Base-by-base conservation (phyloP, 176 grass and related monocot genomes). In the Tillandsia leiboldiana region DNA sequence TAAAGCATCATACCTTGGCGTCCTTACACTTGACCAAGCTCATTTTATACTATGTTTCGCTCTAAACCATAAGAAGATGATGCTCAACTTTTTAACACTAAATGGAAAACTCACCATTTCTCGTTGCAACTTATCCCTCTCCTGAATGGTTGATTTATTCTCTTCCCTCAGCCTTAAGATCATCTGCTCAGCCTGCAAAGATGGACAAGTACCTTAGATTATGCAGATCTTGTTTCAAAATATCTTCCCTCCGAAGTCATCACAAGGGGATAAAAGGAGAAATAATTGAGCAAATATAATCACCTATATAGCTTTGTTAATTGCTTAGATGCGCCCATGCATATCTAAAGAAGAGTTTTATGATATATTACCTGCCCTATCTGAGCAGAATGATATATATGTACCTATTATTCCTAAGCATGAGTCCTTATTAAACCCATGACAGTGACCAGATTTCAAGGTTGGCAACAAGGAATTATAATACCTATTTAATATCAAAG, bases 111-210 rank as follows among this genome's bases (percentile, higher is more conserved):
- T 77, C 42, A 99, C 95, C 82, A 80, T 94, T 77, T 99, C 95
- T 70, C 88, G 78, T 59, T 94, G 87, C 75, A 94, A 72, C 54
- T 66, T 88, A 33, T 99, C 75, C 51, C 90, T 79, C 80, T 88
- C 95, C 73, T 88, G 84, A 50, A 67, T 79, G 48, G 80, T 87
- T 64, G 63, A 33, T 63, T 80, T 83, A 50, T 88, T 90, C 80
- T 90, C 94, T 82, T 90, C 82, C 80, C 77, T 88, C 57, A 90
- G 74, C 72, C 74, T 87, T 79, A 72, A 66, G 73, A 99, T 84
- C 70, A 84, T 99, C 66, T 84, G 92, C 79, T 90, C 84, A 88
- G 90, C 90, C 87, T 93, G 77, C 62, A 62, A 80, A 90, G 71
- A 26, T 52, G 27, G 51, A 65, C 33, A 66, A 75, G 27, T 61